A percentile compares a stretch with the other conserved stretches of the same genome.
These are phyloP conservation scores for Penicillium fimorum DNA, from an alignment of 495 filamentous ascomycete species.

Conservation along the genomic window DNA sequence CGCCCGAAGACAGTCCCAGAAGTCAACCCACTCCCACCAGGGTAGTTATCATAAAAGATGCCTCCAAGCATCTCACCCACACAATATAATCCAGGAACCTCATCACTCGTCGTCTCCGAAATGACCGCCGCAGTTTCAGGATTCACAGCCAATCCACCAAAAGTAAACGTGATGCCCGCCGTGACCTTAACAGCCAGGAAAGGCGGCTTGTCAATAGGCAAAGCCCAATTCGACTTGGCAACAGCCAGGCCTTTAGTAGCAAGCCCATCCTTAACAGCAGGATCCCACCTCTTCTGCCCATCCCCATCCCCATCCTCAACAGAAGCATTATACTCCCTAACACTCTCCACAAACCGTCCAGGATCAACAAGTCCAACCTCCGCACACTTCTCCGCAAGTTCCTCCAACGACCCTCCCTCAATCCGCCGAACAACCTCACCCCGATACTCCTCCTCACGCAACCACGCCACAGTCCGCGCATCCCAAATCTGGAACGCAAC, in stretches of 20 bases:
- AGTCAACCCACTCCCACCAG: conserved; percentile 58
- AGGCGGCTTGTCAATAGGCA: conserved; percentile 52
- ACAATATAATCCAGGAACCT: conserved; percentile 53
- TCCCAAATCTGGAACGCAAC: conserved; percentile 65
- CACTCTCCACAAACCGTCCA: conserved; percentile 43
- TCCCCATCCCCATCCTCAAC: conserved; percentile 31
- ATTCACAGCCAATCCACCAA: conserved; percentile 54
- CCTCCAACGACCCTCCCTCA: conserved; percentile 44
- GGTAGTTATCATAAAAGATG: conserved; percentile 59
- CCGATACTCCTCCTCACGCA: conserved; percentile 58
- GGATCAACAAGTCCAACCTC: conserved; percentile 41
- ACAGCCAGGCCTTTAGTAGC: conserved; percentile 46
- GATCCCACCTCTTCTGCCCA: conserved; percentile 54
- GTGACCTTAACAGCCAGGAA: conserved; percentile 60
- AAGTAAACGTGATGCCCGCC: conserved; percentile 64
- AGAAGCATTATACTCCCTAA: conserved; percentile 54
- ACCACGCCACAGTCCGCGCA: conserved; percentile 40
- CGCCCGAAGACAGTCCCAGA: conserved; percentile 57
- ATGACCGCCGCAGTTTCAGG: conserved; percentile 48
- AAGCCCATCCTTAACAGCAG: conserved; percentile 54
- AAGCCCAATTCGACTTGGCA: conserved; percentile 64
- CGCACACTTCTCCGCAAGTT: conserved; percentile 50
- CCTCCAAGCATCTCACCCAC: conserved; percentile 64
- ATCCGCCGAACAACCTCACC: conserved; percentile 53
- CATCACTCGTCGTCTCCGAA: conserved; percentile 35